Percentiles rank a stretch among this genome's conserved stretches.
These are phyloP conservation scores for Flaveria sonorensis DNA, from an alignment of 129 eudicot genomes.

Conservation along the genomic window DNA sequence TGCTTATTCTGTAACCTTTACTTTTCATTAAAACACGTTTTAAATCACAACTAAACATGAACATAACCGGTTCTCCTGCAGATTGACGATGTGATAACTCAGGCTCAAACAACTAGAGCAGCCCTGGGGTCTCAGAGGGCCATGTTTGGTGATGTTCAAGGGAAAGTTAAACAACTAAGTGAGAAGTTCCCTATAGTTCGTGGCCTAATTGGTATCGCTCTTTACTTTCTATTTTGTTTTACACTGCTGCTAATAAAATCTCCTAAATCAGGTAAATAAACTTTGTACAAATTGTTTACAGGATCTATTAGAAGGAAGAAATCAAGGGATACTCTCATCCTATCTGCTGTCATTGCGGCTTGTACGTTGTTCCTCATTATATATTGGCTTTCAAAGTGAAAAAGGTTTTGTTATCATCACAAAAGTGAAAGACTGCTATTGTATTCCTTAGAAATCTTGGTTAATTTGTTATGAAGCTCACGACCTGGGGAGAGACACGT, in stretches of 20 bases:
- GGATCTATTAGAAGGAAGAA: constrained; percentile 86
- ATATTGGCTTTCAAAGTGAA: constrained; percentile 90
- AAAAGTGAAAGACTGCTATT: constrained; percentile 4
- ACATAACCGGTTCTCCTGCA: constrained; percentile 21
- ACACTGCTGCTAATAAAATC: not conserved
- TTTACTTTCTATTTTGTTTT: not conserved
- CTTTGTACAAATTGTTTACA: constrained; percentile 31
- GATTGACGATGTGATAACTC: constrained; percentile 96
- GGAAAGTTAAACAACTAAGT: constrained; percentile 80
- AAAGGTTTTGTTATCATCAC: constrained; percentile 14
- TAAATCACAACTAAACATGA: not conserved
- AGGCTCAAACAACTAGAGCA: constrained; percentile 84
- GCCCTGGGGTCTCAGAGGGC: constrained; percentile 83
- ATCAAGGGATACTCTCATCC: constrained; percentile 87
- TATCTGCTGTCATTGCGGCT: constrained; percentile 87
- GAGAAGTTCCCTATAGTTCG: constrained; percentile 93
- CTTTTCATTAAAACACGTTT: not conserved
- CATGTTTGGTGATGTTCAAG: constrained; percentile 90
- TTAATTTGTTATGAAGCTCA: constrained; percentile 20
- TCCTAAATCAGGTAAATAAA: not conserved
- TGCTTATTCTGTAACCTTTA: not conserved
- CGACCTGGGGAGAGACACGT: not conserved
- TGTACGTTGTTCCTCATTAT: constrained; percentile 86
- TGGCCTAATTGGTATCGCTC: constrained; percentile 66
- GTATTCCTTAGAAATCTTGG: constrained; percentile 26